Base-by-base conservation (phyloP, 768 basidiomycete species). In the Hypholoma sublateritium region DNA sequence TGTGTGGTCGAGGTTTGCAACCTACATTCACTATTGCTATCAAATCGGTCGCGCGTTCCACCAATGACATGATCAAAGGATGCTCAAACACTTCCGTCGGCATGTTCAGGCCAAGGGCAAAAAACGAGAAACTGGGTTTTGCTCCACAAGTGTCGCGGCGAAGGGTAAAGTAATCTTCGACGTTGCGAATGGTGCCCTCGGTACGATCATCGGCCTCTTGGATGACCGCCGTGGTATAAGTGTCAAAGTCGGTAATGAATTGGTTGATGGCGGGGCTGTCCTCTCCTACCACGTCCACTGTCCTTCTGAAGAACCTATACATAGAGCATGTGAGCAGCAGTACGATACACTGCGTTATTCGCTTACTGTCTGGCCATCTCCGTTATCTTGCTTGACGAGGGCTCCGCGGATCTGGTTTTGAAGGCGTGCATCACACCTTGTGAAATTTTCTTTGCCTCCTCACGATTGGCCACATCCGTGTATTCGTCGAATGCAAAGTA, bases 401-500 rank as follows among this genome's bases (percentile, higher is more conserved):
- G 57, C 7, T 44, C 57, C 6, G 28, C 24, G 16, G 54, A 49
- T 14, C 56, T 24, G 25, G 37, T 51, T 12, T 55, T 45, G 57
- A 81, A 52, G 0, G 74, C 76, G 54, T 79, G 72, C 68, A 78
- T 76, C 19, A 78, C 68, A n/a, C 74, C 64, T 21, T 70, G 59
- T 0, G 67, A 70, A 36, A 70, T 68, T 13, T 62, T 42, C 3
- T 66, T 69, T 8, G 72, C 78, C 14, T 64, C 70, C 0, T 69
- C 48, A 0, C 62, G 68, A 22, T 67, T 57, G 0, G 69, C 70
- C 4, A 72, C 63, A 64, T 84, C 83, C 5, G 80, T 75, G 57
- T 77, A 74, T 58, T 81, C 78, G 63, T 84, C 82, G 57, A 80
- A 70, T 42, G 80, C 57, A 57, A 80, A 82, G 59, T 80, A 74